phyloP scores from a whole-genome alignment of 306 rosid genomes.

The Trifolium subterraneum region DNA sequence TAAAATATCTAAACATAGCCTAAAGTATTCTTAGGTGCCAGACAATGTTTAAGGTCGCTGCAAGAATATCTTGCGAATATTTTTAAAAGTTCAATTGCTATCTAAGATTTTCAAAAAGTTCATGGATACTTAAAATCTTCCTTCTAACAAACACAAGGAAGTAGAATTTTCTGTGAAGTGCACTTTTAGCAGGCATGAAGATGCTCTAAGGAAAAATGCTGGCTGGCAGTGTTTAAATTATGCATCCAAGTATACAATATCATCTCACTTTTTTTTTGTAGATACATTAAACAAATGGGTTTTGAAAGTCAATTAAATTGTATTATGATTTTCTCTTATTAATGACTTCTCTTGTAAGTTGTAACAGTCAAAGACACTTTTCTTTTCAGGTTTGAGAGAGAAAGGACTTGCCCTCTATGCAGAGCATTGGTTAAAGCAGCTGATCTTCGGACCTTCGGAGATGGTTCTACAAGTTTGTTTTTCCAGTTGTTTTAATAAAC shows the following conservation, averaged over 20 bases:
- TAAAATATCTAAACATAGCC: not conserved
- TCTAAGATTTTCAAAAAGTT: not conserved
- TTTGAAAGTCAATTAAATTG: not conserved
- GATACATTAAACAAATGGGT: not conserved
- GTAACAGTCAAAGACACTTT: slow-evolving; percentile 37
- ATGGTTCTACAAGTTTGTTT: slow-evolving; percentile 85
- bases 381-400: slow-evolving; percentile 87
- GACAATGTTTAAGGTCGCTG: not conserved
- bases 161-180: not conserved
- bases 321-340: not conserved
- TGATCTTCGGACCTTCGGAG: slow-evolving; percentile 77
- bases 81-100: not conserved
- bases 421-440: slow-evolving; percentile 88
- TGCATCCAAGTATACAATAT: not conserved
- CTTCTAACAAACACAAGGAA: not conserved
- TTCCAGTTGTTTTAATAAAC: slow-evolving; percentile 72
- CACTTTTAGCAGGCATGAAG: slow-evolving; percentile 17
- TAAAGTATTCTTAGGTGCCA: not conserved
- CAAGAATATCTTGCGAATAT: too few relatives aligned
- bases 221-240: slow-evolving; percentile 1
- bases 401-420: slow-evolving; percentile 94
- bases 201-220: not conserved
- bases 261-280: too few relatives aligned
- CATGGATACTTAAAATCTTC: not conserved
- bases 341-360: slow-evolving; percentile 11